phyloP scores from a whole-genome alignment of 225 moss, liverwort and hornwort genomes.

The Asterella californica region DNA sequence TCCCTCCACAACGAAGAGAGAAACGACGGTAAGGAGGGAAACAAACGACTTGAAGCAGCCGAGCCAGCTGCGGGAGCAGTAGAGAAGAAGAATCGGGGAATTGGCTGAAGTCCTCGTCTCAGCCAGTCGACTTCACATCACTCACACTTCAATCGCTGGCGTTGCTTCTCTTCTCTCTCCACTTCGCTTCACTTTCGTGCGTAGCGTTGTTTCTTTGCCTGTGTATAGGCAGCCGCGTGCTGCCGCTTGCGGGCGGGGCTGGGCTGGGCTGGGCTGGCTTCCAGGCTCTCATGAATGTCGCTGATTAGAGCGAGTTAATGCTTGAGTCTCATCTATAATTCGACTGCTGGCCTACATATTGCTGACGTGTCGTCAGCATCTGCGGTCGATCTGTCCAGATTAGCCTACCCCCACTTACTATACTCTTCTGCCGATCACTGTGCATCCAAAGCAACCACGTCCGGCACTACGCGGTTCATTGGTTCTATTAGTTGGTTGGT shows the following conservation, averaged over 20 bases:
- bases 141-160: background rate
- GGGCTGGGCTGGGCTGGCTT: background rate
- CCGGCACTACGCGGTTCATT: background rate
- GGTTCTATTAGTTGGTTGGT: no score
- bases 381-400: background rate
- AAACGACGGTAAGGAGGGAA: background rate
- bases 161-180: background rate
- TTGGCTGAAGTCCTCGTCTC: background rate
- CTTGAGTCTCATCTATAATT: background rate
- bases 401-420: background rate
- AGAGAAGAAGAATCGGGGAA: background rate
- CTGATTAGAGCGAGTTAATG: slow-evolving; percentile 12
- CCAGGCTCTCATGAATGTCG: slow-evolving; percentile 6
- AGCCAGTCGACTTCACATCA: background rate
- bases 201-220: background rate
- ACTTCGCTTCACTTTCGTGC: background rate
- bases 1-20: background rate
- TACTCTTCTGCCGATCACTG: background rate
- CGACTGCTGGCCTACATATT: background rate
- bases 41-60: no score
- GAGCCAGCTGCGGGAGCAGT: background rate
- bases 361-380: slow-evolving; percentile 11
- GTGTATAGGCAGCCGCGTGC: background rate
- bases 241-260: background rate
- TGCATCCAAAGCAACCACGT: background rate